Evolutionary conservation across 495 filamentous ascomycete species (phyloP).

Genomic region (Xylaria cubensis): DNA sequence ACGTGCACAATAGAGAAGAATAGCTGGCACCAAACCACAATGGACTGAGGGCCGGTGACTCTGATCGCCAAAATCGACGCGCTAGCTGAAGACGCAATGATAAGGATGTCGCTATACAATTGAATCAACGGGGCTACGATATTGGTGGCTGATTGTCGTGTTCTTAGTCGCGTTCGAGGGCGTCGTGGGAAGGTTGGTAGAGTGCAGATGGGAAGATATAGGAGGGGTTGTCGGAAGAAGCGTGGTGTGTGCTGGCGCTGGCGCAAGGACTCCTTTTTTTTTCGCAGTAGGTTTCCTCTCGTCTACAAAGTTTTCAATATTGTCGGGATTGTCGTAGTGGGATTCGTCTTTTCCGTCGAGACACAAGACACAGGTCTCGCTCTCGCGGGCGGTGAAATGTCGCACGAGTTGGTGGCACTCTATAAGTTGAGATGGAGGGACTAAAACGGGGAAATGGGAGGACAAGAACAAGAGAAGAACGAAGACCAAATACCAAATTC

Average conservation of each 20-base stretch:
- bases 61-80: background rate
- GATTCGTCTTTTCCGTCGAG: constrained; percentile 30
- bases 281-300: background rate
- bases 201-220: constrained; percentile 5
- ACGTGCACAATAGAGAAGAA: constrained; percentile 32
- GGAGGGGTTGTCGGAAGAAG: constrained; percentile 15
- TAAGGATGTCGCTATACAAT: constrained; percentile 2
- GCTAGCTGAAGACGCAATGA: background rate
- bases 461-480: constrained; percentile 25
- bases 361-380: constrained; percentile 32
- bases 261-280: background rate
- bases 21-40: constrained; percentile 12
- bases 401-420: constrained; percentile 24
- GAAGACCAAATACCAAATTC: constrained; percentile 22
- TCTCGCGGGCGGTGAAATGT: constrained; percentile 32
- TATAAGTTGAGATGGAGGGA: constrained; percentile 29
- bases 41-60: background rate
- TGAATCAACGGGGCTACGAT: background rate
- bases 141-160: background rate
- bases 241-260: background rate
- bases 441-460: constrained; percentile 30
- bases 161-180: background rate
- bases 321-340: constrained; percentile 9
- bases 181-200: constrained; percentile 5
- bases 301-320: constrained; percentile 4